These are phyloP conservation scores for Rubus parviflorus DNA, from an alignment of 306 rosid genomes.

Conservation along the genomic window DNA sequence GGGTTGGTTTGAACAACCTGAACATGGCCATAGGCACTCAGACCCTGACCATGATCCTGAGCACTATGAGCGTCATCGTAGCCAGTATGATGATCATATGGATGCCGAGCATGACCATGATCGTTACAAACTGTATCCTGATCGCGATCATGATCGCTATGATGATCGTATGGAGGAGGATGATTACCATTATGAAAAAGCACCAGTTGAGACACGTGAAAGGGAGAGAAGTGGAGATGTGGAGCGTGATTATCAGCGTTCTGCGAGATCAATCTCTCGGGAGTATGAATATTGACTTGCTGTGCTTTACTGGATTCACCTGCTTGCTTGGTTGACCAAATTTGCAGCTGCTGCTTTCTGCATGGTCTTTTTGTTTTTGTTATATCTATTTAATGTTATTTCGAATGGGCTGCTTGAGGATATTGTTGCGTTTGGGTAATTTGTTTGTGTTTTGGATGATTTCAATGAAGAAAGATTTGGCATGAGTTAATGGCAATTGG, in stretches of 20 bases:
- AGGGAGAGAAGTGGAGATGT: slow-evolving; percentile 61
- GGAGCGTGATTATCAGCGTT: slow-evolving; percentile 57
- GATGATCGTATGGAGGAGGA: slow-evolving; percentile 69
- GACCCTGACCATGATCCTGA: slow-evolving; percentile 67
- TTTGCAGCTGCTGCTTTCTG: not conserved
- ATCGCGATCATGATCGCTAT: slow-evolving; percentile 35
- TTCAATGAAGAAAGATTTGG: not conserved
- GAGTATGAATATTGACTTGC: slow-evolving; percentile 58
- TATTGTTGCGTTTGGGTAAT: not conserved
- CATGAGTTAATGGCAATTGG: not conserved
- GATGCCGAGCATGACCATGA: slow-evolving; percentile 57
- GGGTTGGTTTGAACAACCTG: slow-evolving; percentile 69
- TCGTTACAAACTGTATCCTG: slow-evolving; percentile 62
- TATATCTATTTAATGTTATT: not conserved
- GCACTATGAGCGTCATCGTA: slow-evolving; percentile 55
- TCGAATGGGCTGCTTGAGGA: not conserved
- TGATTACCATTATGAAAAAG: slow-evolving; percentile 54
- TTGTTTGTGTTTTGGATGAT: not conserved
- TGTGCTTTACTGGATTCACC: not conserved
- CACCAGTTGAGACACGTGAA: slow-evolving; percentile 63
- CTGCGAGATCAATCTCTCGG: slow-evolving; percentile 76
- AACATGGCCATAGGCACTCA: slow-evolving; percentile 59
- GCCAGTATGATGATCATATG: slow-evolving; percentile 60
- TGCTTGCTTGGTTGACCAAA: slow-evolving; percentile 14
- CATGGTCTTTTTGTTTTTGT: not conserved